Percentiles rank a stretch among this genome's conserved stretches.
Conservation (phyloP, 2,329 filamentous ascomycete species). For the Aspergillus candidus region DNA sequence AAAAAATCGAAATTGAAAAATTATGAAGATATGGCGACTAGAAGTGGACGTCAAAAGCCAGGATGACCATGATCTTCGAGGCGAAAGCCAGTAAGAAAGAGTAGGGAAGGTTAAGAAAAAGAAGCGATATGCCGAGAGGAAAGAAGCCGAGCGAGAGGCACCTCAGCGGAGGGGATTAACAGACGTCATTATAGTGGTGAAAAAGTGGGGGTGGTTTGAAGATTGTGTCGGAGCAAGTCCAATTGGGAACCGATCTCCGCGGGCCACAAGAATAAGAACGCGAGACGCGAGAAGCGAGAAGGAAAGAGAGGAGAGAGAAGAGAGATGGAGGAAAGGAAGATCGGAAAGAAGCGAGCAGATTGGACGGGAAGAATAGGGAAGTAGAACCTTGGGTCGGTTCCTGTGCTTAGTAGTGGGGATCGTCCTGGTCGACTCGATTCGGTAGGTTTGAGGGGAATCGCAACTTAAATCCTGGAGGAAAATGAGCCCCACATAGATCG, state of each 20-base stretch:
- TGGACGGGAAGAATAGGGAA: neutral
- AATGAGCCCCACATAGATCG: too few species aligned
- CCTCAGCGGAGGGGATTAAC: too few species aligned
- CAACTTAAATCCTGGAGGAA: too few species aligned
- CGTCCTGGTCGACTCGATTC: too few species aligned
- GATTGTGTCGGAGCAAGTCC: too few species aligned
- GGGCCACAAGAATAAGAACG: neutral
- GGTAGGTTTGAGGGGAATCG: too few species aligned
- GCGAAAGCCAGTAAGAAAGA: neutral
- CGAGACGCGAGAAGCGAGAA: neutral
- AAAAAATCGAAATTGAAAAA: neutral
- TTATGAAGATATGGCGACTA: neutral
- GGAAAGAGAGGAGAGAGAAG: neutral
- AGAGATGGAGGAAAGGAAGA: conserved; percentile 3
- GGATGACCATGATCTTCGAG: too few species aligned
- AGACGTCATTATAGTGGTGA: too few species aligned
- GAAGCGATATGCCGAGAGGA: neutral
- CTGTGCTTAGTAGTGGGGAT: too few species aligned
- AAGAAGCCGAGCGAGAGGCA: neutral
- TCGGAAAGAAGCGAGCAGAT: neutral
- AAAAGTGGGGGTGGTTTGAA: too few species aligned
- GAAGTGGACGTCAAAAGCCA: neutral
- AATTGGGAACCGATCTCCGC: neutral
- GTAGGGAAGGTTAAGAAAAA: neutral
- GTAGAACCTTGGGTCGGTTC: too few species aligned